Evolutionary conservation across 225 moss, liverwort and hornwort species (phyloP).

Genomic region (Marchantia paleacea): DNA sequence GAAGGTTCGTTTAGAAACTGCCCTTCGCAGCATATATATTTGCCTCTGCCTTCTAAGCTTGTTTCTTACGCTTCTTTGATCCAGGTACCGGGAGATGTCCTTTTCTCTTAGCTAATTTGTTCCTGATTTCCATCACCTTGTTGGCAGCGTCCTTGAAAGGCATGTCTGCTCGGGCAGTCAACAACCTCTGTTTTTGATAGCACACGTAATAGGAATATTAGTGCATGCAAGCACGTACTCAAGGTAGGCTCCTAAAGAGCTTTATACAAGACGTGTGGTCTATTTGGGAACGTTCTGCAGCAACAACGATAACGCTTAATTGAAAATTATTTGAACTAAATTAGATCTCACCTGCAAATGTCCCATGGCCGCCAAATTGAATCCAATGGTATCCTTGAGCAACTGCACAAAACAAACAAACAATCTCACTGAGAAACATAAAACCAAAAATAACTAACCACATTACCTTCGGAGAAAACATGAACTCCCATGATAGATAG

Average conservation of each 20-base stretch:
- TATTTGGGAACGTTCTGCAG: neutral
- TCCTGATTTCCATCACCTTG: slow-evolving; percentile 76
- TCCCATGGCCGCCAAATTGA: slow-evolving; percentile 85
- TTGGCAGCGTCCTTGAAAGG: slow-evolving; percentile 81
- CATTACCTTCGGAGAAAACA: neutral
- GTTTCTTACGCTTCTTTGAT: slow-evolving; percentile 27
- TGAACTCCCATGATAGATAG: neutral
- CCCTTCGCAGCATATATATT: neutral
- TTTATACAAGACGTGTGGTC: too few species aligned
- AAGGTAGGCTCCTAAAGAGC: neutral
- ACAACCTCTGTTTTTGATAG: slow-evolving; percentile 50
- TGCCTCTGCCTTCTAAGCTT: neutral
- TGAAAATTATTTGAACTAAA: neutral
- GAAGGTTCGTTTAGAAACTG: neutral
- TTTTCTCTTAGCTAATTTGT: slow-evolving; percentile 60
- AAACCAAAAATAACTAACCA: too few species aligned
- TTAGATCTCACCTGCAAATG: slow-evolving; percentile 64
- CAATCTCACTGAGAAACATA: neutral
- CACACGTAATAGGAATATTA: neutral
- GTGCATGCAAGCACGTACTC: neutral
- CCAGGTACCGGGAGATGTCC: slow-evolving; percentile 15
- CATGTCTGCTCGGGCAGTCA: slow-evolving; percentile 70
- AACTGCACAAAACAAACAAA: slow-evolving; percentile 48
- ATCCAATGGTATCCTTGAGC: slow-evolving; percentile 87
- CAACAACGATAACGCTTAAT: neutral